Percentiles rank a stretch among this genome's conserved stretches.
Evolutionary conservation across 2,329 filamentous ascomycete genomes (phyloP).

Genomic region (Apiospora pterosperma): DNA sequence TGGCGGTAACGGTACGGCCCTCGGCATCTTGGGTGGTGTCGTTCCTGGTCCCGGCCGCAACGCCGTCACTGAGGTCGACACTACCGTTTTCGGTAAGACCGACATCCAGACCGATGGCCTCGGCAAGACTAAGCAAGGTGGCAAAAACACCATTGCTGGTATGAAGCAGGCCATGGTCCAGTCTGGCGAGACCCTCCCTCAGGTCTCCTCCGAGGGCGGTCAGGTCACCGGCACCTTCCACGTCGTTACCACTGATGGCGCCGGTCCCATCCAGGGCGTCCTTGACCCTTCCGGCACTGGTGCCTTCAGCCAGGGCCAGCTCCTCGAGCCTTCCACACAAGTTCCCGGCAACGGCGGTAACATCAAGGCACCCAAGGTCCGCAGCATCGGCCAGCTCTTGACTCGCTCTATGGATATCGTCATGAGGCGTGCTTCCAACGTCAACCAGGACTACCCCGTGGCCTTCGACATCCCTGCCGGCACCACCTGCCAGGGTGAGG

Average conservation of each 20-base stretch:
- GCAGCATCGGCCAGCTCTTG: constrained; percentile 11
- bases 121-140: constrained; percentile 32
- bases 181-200: constrained; percentile 35
- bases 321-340: constrained; percentile 27
- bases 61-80: constrained; percentile 38
- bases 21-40: constrained; percentile 35
- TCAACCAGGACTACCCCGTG: constrained; percentile 27
- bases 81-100: constrained; percentile 38
- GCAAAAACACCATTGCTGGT: constrained; percentile 32
- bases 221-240: constrained; percentile 33
- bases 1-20: constrained; percentile 36
- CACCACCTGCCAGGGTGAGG: constrained; percentile 34
- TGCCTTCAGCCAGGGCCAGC: constrained; percentile 25
- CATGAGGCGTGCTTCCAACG: constrained; percentile 27
- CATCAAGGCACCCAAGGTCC: constrained; percentile 22
- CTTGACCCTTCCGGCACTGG: constrained; percentile 35
- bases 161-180: constrained; percentile 30
- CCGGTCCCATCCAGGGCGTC: constrained; percentile 34
- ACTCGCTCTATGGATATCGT: constrained; percentile 14
- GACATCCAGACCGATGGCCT: constrained; percentile 33
- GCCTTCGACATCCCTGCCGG: constrained; percentile 33
- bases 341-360: constrained; percentile 33
- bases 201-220: constrained; percentile 31
- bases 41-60: constrained; percentile 34
- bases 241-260: constrained; percentile 39